These are phyloP conservation scores for Abelmoschus esculentus DNA, from an alignment of 345 rosid species.

Conservation along the genomic window DNA sequence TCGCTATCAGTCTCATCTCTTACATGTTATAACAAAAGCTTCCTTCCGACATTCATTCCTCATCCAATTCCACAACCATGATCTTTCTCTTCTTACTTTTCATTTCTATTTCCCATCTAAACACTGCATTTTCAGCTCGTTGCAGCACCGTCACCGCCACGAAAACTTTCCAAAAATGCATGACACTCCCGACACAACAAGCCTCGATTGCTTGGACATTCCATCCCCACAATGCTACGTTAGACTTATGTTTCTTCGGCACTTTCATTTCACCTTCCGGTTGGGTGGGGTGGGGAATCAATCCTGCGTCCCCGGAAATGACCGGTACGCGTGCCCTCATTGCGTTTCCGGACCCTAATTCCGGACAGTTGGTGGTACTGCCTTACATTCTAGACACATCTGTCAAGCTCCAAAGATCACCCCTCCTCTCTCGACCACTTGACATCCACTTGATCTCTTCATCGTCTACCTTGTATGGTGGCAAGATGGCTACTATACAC, in stretches of 20 bases:
- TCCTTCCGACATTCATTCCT: neutral
- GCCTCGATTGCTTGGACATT: constrained; percentile 94
- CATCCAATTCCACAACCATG: constrained; percentile 8
- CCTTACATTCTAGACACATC: constrained; percentile 76
- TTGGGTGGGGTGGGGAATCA: constrained; percentile 92
- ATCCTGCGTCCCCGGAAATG: constrained; percentile 71
- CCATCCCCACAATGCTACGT: constrained; percentile 63
- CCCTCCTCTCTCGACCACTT: constrained; percentile 74
- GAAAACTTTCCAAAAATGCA: constrained; percentile 64
- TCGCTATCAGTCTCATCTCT: constrained; percentile 1
- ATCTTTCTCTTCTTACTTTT: constrained; percentile 16
- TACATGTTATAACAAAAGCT: constrained; percentile 1
- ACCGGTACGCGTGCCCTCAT: constrained; percentile 72
- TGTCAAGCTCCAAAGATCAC: constrained; percentile 75
- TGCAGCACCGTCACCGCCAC: constrained; percentile 53
- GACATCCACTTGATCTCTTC: constrained; percentile 67
- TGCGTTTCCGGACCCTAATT: constrained; percentile 86
- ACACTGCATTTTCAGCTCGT: constrained; percentile 34
- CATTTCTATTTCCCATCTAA: constrained; percentile 22
- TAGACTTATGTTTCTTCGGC: constrained; percentile 85
- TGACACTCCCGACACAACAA: constrained; percentile 81
- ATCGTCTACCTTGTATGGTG: constrained; percentile 75
- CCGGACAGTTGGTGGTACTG: constrained; percentile 66
- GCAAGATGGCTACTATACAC: constrained; percentile 85
- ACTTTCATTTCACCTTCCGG: constrained; percentile 95